Evolutionary conservation across 371 early-diverging fungal species (phyloP), one percentile per base, ranked within the genome.

Genomic region (Zychaea mexicana): DNA sequence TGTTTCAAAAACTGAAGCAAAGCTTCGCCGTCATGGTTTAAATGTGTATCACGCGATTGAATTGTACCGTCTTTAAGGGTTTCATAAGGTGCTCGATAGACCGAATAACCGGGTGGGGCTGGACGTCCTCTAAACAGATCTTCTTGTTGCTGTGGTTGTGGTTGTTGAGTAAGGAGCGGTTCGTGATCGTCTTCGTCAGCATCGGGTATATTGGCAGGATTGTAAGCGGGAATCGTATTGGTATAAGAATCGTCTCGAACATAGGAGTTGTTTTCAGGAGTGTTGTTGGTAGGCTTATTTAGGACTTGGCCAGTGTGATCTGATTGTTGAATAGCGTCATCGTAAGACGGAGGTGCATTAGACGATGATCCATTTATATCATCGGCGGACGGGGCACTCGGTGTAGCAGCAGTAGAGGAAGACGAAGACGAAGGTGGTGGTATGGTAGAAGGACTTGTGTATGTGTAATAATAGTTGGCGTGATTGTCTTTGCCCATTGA

Each of bases 21-120:
- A 12, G 83, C 83, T 54, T 79, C 80, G 5, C 73, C 73, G 60
- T 82, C 83, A 9, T 70, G 28, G 45, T 82, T 82, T 2, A 82
- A 66, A 42, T 82, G 80, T 8, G 46, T 46, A 27, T 82, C 83
- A 10, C 77, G 64, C 21, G 78, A 74, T 15, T 66, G 19, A 1
- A 80, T 63, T 5, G 26, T 46, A 2, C 65, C 65, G n/a, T 58
- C 58, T 9, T 52, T 46, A 8, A 31, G 24, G 15, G 65, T 65
- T 31, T 65, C 59, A 32, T 52, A 65, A 45, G 45, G 59, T 24
- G 83, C 80, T 49, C 62, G 64, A 39, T 82, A 75, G 5, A 74
- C 32, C 17, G 77, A 68, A 49, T 79, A 82, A 5, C 49, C 58
- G 17, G 83, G 83, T 15, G 83, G 83, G 5, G 77, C 57, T 30